Base-by-base conservation (phyloP, 345 rosid genomes). In the Brassica carinata region DNA sequence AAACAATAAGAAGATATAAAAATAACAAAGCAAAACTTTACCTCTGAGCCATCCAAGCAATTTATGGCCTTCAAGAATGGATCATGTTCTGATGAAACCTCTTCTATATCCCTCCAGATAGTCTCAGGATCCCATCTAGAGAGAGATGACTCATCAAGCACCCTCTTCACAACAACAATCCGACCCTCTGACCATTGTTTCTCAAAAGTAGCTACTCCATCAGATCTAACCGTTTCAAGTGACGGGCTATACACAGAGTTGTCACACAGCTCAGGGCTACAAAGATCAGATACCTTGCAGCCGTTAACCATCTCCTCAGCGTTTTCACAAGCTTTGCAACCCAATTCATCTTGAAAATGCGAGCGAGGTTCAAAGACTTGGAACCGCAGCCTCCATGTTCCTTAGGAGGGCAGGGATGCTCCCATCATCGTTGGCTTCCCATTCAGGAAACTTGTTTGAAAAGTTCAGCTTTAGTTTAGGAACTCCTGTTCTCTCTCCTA, bases 341-440 rank as follows among this genome's bases (percentile, higher is more conserved):
- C 99, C 98, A 96, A 72, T 92, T 96, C 97, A 94, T 94, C 90
- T 96, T 96, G 77, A 94, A 94, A 74, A 92, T 96, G 80, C 97
- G 90, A 65, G 89, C 86, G 19, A 96, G 90, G 75, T 86, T 90
- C 84, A 94, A 80, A 74, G 94, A 84, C 23, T 43, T 81, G 73
- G 80, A 83, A 76, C 92, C 88, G 77, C 99, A 96, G 76, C 98
- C 99, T 82, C 97, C 95, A 71, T 87, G 87, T 15, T 85, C 93
- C 85, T 80, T 88, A 15, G 95, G 95, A 11, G 98, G 98, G 83
- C 99, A 96, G 3, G 92, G 80, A 96, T 91, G 77, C 95, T 94
- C 78, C 97, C 90, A 74, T 92, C 94, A 67, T 83, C 58, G 51
- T 89, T 94, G 73, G 92, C 95, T 88, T 87, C 88, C 99, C 99